phyloP scores from a whole-genome alignment of 108 stramenopile species.

The Mediolabrus comicus region DNA sequence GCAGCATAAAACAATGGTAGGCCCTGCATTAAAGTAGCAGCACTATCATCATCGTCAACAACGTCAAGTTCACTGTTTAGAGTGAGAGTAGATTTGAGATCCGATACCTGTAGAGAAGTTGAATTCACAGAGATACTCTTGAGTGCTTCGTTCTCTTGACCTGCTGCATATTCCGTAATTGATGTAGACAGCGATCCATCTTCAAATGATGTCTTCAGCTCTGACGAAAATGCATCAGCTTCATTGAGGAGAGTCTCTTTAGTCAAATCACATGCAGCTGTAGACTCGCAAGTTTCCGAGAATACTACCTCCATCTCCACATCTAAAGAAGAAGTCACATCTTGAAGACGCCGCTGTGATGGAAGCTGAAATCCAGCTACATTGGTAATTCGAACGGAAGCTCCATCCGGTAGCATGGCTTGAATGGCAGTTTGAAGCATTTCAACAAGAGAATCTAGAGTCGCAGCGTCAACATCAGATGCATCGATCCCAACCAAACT shows the following conservation, averaged over 20 bases:
- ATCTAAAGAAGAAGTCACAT: no score
- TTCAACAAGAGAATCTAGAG: no score
- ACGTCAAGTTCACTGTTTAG: neutral
- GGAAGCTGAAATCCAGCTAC: no score
- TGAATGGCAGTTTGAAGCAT: no score
- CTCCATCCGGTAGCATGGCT: no score
- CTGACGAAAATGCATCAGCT: neutral
- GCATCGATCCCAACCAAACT: no score
- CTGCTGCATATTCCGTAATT: neutral
- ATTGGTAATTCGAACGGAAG: no score
- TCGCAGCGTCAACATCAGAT: no score
- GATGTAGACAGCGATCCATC: neutral
- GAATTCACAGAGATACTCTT: neutral
- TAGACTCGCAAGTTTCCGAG: conserved; percentile 7
- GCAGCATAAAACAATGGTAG: neutral
- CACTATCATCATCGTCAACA: neutral
- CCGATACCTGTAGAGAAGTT: neutral
- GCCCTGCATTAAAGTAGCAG: neutral
- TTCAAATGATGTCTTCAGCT: neutral
- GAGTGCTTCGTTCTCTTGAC: neutral
- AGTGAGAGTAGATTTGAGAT: neutral
- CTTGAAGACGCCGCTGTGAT: no score
- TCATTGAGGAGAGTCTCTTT: conserved; percentile 2
- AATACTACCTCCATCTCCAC: conserved; percentile 34
- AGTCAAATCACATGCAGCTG: conserved; percentile 8